phyloP scores from a whole-genome alignment of 129 eudicot genomes.

The Pseudognaphalium luteoalbum region DNA sequence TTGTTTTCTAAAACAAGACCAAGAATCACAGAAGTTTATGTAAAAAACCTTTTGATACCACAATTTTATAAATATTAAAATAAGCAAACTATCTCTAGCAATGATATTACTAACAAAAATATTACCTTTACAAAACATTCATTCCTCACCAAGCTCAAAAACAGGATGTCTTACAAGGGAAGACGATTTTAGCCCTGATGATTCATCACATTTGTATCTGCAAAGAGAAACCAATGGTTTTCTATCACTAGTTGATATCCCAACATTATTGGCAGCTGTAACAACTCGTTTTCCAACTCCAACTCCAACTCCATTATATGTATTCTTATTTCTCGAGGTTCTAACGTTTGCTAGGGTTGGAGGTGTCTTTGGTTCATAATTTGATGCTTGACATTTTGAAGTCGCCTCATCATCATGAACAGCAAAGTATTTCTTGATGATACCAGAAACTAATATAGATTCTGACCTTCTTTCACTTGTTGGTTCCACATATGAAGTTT shows the following conservation, averaged over 20 bases:
- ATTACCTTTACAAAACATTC: constrained; percentile 4
- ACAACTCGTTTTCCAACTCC: constrained; percentile 59
- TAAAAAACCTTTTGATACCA: no score
- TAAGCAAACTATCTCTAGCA: no score
- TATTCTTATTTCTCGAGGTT: constrained; percentile 18
- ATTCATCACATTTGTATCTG: constrained; percentile 30
- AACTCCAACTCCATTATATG: constrained; percentile 48
- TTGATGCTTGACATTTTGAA: constrained; percentile 23
- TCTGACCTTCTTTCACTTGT: constrained; percentile 31
- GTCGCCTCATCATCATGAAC: constrained; percentile 30
- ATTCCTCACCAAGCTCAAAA: constrained; percentile 60
- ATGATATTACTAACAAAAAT: no score
- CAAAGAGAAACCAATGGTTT: constrained; percentile 41
- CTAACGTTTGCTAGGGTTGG: constrained; percentile 22
- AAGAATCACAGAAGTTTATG: no score
- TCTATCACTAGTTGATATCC: constrained; percentile 40
- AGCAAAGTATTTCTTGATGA: constrained; percentile 67
- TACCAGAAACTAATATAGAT: constrained; percentile 61
- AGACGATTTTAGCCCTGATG: constrained; percentile 25
- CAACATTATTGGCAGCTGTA: constrained; percentile 50
- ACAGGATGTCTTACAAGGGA: constrained; percentile 42
- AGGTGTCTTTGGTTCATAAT: constrained; percentile 26
- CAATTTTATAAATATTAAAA: no score
- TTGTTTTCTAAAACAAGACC: no score
- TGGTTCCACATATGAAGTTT: constrained; percentile 5